Evolutionary conservation across 352 stramenopile species (phyloP), one percentile per base, ranked within the genome.

Genomic region (Phytophthora tentaculata): DNA sequence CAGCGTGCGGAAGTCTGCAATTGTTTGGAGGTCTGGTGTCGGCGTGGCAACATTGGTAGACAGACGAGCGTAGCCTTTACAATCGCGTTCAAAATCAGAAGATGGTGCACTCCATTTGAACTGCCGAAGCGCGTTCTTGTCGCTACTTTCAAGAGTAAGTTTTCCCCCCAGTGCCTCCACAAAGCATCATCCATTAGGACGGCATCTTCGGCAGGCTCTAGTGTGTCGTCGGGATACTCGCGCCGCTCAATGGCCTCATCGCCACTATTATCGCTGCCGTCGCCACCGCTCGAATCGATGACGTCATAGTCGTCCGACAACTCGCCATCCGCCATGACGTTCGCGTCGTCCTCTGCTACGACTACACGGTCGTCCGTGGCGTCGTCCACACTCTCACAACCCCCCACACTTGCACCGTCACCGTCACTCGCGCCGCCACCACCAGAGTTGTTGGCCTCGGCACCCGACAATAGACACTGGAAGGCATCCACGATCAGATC

Each of bases 171-270:
- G n/a, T n/a, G n/a, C n/a, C n/a, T n/a, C n/a, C n/a, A n/a, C n/a
- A 65, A 58, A 1, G 48, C 48, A 3, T 16, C 24, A 29, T 67
- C 59, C 37, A 67, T 35, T 1, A 22, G 39, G 1, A 1, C 17
- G 1, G 39, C 14, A 2, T 67, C 39, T 5, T 54, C 28, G 23
- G 60, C 59, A 6, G 14, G 48, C 12, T 26, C 49, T 2, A 17
- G 14, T 12, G 23, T 6, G 22, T 37, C 14, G 24, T 26, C 26
- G 12, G 24, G 49, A 26, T 19, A 56, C 9, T 56, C 16, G 28
- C 49, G 17, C 6, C 49, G 49, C 19, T 20, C 49, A 16, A 56
- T 44, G 3, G 3, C 6, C 3, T 28, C 49, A n/a, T 41, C 14
- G 5, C 14, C 48, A 39, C 48, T 54, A 17, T 28, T 56, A n/a